Evolutionary conservation across 495 filamentous ascomycete genomes (phyloP), one percentile per base, ranked within the genome.

Genomic region (Aspergillus sclerotioniger): DNA sequence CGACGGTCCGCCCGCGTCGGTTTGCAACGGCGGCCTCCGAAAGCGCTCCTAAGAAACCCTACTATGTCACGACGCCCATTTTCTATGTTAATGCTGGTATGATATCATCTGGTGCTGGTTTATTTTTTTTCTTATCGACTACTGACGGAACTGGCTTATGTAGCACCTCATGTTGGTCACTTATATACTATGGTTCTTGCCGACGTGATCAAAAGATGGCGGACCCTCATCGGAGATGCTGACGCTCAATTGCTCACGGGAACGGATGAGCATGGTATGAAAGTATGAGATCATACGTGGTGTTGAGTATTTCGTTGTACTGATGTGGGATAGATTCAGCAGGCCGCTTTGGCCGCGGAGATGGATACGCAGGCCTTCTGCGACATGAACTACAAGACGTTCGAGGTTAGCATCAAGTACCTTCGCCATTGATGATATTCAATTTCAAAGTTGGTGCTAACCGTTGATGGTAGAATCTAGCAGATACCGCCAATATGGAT

Each of bases 11-110:
- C 56, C 66, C 61, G 32, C 73, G 73, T 62, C 64, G 68, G 66
- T 57, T 73, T 56, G 72, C 73, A 53, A 72, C 75, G 25, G 62
- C 61, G 25, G 52, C 71, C 53, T 43, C 66, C 16, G 55, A 61
- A 35, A 54, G 55, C 29, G 58, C 62, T 29, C 53, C 67, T 41
- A 75, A 80, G 61, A 98, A 98, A 77, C 92, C 95, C 6, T 97
- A 87, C 80, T 98, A 97, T 81, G 80, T 97, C 63, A 98, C 94
- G 3, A 92, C 90, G 7, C 94, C 94, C 7, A 99, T 99, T 49
- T 99, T 98, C 79, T 99, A 99, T 68, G 95, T 98, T 71, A 99
- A 99, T 82, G 90, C 92, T 20, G 86, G 92, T 95, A 80, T 62
- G 77, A 58, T 0, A 3, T 17, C 10, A 29, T 19, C 31, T 15